These are phyloP conservation scores for Xylariaceae sp. DNA, from an alignment of 2,329 filamentous ascomycete genomes.

Conservation along the genomic window DNA sequence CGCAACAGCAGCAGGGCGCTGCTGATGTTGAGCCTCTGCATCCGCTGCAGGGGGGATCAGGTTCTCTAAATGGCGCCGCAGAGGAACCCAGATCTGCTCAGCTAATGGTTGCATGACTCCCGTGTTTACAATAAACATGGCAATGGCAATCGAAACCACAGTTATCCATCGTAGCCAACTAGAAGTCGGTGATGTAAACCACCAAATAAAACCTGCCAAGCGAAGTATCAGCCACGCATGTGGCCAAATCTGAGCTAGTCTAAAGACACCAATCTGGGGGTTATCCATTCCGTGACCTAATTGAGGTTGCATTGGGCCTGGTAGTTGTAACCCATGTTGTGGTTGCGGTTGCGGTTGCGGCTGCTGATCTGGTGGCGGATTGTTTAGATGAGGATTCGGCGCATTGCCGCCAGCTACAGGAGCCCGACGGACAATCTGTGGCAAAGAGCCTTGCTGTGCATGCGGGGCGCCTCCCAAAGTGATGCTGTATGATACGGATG, in stretches of 20 bases:
- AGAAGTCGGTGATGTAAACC: conserved; percentile 55
- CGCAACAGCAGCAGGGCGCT: conserved; percentile 18
- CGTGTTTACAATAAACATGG: conserved; percentile 57
- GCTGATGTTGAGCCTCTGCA: conserved; percentile 24
- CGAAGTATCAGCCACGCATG: conserved; percentile 59
- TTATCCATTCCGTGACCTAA: conserved; percentile 30
- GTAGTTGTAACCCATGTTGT: conserved; percentile 28
- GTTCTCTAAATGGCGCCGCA: conserved; percentile 56
- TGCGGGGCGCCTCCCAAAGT: conserved; percentile 10
- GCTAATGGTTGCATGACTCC: conserved; percentile 54
- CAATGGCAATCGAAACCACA: conserved; percentile 50
- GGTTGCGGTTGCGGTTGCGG: conserved; percentile 29
- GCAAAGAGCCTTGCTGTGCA: conserved; percentile 17
- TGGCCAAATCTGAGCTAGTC: conserved; percentile 49
- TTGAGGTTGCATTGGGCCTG: conserved; percentile 30
- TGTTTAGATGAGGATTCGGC: conserved; percentile 24
- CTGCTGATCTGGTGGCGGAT: conserved; percentile 28
- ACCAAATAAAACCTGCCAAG: conserved; percentile 58
- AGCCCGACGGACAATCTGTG: conserved; percentile 19
- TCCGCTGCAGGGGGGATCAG: conserved; percentile 51
- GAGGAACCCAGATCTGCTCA: conserved; percentile 52
- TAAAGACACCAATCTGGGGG: conserved; percentile 35
- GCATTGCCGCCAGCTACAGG: conserved; percentile 8
- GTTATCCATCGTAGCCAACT: conserved; percentile 58
- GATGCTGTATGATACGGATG: conserved; percentile 12